Conservation (phyloP, 2,329 filamentous ascomycete species). For the Onygenales sp. region DNA sequence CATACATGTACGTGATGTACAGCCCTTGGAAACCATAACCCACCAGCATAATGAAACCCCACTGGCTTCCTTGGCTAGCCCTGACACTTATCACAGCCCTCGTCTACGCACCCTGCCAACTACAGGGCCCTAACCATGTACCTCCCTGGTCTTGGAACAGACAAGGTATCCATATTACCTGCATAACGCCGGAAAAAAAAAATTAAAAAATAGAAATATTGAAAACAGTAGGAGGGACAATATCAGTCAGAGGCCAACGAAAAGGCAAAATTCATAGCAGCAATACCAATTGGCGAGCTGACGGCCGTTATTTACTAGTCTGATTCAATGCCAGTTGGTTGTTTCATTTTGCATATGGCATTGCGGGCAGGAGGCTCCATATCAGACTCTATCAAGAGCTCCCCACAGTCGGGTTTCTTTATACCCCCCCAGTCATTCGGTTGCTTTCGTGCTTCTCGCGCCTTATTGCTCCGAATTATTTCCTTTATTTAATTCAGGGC, state of each 20-base stretch:
- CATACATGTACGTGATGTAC: background rate
- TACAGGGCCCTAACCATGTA: background rate
- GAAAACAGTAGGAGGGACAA: background rate
- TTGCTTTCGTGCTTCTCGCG: constrained; percentile 2
- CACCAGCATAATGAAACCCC: background rate
- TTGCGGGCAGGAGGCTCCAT: background rate
- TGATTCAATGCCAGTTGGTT: background rate
- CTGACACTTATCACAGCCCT: background rate
- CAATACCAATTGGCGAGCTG: background rate
- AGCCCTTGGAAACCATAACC: background rate
- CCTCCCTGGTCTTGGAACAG: background rate
- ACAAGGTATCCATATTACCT: constrained; percentile 3
- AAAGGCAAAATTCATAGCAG: background rate
- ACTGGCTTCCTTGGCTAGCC: background rate
- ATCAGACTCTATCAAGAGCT: constrained; percentile 1
- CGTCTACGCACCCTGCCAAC: background rate
- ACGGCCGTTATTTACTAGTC: background rate
- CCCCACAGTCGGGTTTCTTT: constrained; percentile 5
- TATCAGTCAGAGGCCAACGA: background rate
- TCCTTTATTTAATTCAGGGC: constrained; percentile 1
- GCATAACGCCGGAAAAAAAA: background rate
- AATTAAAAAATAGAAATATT: background rate
- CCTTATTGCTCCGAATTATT: constrained; percentile 3
- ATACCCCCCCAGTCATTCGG: constrained; percentile 6
- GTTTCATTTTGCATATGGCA: background rate